Evolutionary conservation across 805 yeast genomes (phyloP).

Genomic region (Saccharomycopsis microspora): DNA sequence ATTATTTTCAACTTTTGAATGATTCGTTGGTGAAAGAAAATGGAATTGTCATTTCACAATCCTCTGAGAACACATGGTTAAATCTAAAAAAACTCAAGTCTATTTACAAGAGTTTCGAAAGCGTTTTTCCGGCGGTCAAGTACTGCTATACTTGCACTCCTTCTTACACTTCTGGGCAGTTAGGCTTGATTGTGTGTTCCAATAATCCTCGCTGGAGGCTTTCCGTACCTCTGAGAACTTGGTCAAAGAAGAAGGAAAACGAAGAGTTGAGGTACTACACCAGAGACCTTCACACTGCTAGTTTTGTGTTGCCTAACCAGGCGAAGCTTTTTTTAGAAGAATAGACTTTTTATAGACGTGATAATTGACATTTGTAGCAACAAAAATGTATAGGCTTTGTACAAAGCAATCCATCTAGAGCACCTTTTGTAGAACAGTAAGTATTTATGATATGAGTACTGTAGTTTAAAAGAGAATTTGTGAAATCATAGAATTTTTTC

Average conservation of each 20-base stretch:
- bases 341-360: no score
- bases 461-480: no score
- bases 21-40: conserved; percentile 53
- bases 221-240: conserved; percentile 37
- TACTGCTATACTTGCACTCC: conserved; percentile 80
- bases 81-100: conserved; percentile 40
- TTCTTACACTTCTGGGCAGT: conserved; percentile 79
- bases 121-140: conserved; percentile 49
- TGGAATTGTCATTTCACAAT: conserved; percentile 72
- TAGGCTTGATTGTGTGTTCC: conserved; percentile 66
- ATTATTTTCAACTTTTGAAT: conserved; percentile 58
- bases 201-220: conserved; percentile 38
- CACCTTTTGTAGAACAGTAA: no score
- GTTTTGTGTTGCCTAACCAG: conserved; percentile 76
- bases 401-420: no score
- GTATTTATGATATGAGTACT: no score
- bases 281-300: conserved; percentile 50
- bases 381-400: no score
- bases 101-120: conserved; percentile 35
- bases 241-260: conserved; percentile 34
- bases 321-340: conserved; percentile 30
- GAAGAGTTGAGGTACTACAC: conserved; percentile 54
- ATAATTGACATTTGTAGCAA: no score
- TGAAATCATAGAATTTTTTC: no score
- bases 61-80: conserved; percentile 68